phyloP scores from a whole-genome alignment of 106 monocot genomes.

The Phalaenopsis equestris region DNA sequence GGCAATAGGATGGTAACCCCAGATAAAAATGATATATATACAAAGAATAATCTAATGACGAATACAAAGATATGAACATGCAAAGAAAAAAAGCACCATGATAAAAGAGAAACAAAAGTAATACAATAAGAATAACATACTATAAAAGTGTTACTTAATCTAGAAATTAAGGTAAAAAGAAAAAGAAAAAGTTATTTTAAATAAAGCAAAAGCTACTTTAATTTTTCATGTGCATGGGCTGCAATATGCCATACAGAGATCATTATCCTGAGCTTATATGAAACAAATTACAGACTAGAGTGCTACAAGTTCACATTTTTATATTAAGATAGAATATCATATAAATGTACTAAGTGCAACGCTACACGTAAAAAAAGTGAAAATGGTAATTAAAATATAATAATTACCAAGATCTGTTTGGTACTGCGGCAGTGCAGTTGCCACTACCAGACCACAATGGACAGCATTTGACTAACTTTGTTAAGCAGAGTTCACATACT shows the following conservation, averaged over 20 bases:
- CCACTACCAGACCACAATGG: background rate
- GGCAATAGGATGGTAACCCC: background rate
- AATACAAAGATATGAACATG: background rate
- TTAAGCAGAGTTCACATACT: too few relatives aligned
- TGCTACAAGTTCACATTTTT: background rate
- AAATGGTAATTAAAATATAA: too few relatives aligned
- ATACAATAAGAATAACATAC: background rate
- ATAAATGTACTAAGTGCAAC: background rate
- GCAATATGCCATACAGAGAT: too few relatives aligned
- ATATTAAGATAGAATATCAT: background rate
- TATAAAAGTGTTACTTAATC: background rate
- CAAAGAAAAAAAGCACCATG: background rate
- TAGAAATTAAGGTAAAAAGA: background rate
- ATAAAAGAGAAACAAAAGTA: background rate
- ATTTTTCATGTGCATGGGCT: background rate
- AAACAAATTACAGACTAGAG: background rate
- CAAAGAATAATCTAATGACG: background rate
- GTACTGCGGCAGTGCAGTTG: background rate
- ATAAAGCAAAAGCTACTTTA: background rate
- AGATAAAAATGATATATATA: background rate
- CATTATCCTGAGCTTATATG: too few relatives aligned
- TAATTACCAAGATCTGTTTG: background rate
- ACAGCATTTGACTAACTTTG: background rate
- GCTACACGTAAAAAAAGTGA: background rate
- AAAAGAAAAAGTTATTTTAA: background rate